Evolutionary conservation across 2,329 filamentous ascomycete genomes (phyloP).

Genomic region (Endothia cerciana): DNA sequence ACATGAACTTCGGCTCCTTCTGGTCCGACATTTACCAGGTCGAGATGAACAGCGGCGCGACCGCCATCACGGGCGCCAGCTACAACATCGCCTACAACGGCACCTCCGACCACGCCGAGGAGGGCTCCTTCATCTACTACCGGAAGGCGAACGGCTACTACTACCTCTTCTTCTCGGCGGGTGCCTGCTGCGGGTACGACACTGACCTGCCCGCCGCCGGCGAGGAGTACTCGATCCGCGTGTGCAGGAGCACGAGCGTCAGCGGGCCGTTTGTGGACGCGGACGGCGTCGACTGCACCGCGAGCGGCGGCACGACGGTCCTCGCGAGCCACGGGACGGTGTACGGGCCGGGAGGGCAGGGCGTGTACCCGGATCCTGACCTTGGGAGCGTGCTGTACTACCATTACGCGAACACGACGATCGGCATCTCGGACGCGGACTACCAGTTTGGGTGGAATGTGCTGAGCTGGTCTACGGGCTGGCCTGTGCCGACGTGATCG

Average conservation of each 20-base stretch:
- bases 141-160: slow-evolving; percentile 54
- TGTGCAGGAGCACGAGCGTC: slow-evolving; percentile 60
- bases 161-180: slow-evolving; percentile 67
- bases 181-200: slow-evolving; percentile 66
- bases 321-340: slow-evolving; percentile 60
- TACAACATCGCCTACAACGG: slow-evolving; percentile 59
- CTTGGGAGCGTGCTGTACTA: slow-evolving; percentile 62
- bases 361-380: slow-evolving; percentile 54
- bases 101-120: slow-evolving; percentile 54
- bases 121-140: slow-evolving; percentile 61
- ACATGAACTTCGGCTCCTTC: slow-evolving; percentile 69
- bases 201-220: slow-evolving; percentile 53
- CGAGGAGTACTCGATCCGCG: slow-evolving; percentile 68
- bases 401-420: slow-evolving; percentile 60
- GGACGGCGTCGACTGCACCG: slow-evolving; percentile 54
- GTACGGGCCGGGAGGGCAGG: slow-evolving; percentile 67
- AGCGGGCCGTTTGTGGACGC: slow-evolving; percentile 62
- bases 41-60: slow-evolving; percentile 45
- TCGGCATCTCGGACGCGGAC: slow-evolving; percentile 53
- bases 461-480: slow-evolving; percentile 47
- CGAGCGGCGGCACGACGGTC: slow-evolving; percentile 61
- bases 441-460: slow-evolving; percentile 52
- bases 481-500: slow-evolving; percentile 39
- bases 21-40: slow-evolving; percentile 69
- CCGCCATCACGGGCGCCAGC: slow-evolving; percentile 33